A percentile compares a stretch with the other conserved stretches of the same genome.
These are phyloP conservation scores for Ustilago tritici DNA, from an alignment of 1,284 basidiomycete genomes.

Conservation along the genomic window DNA sequence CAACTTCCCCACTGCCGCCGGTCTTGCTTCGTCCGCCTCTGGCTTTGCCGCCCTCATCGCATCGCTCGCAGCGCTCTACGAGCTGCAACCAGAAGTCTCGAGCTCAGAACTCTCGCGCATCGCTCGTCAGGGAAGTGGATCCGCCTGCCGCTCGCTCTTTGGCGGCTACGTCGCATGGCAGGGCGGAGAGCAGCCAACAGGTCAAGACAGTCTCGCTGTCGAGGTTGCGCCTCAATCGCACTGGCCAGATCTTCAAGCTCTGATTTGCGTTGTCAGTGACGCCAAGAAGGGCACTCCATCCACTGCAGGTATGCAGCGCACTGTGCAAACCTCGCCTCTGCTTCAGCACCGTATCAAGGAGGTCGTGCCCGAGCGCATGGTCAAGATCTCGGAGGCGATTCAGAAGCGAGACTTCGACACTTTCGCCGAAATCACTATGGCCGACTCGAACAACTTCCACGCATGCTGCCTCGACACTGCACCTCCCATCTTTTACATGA, in stretches of 20 bases:
- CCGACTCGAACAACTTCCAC: conserved; percentile 92
- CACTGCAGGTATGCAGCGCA: conserved; percentile 96
- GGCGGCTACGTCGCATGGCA: conserved; percentile 98
- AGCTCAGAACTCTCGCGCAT: conserved; percentile 85
- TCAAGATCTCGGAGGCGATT: conserved; percentile 84
- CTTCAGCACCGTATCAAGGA: conserved; percentile 88
- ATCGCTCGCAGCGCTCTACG: conserved; percentile 88
- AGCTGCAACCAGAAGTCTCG: conserved; percentile 76
- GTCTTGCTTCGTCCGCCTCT: conserved; percentile 95
- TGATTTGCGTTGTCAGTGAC: conserved; percentile 96
- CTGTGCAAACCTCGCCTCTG: conserved; percentile 89
- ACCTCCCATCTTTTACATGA: conserved; percentile 99
- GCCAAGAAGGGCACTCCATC: conserved; percentile 96
- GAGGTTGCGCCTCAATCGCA: conserved; percentile 78
- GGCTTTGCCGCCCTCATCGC: conserved; percentile 95
- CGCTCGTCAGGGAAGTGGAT: conserved; percentile 95
- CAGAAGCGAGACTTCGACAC: conserved; percentile 82
- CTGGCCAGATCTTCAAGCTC: conserved; percentile 86
- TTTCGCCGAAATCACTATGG: conserved; percentile 93
- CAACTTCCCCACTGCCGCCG: conserved; percentile 99
- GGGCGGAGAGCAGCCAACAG: conserved; percentile 78
- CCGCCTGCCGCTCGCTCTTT: conserved; percentile 95
- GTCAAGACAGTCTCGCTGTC: conserved; percentile 87
- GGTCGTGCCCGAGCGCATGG: conserved; percentile 91
- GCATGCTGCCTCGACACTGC: conserved; percentile 95